Evolutionary conservation across 768 basidiomycete genomes (phyloP).

Genomic region (Hypholoma sublateritium): DNA sequence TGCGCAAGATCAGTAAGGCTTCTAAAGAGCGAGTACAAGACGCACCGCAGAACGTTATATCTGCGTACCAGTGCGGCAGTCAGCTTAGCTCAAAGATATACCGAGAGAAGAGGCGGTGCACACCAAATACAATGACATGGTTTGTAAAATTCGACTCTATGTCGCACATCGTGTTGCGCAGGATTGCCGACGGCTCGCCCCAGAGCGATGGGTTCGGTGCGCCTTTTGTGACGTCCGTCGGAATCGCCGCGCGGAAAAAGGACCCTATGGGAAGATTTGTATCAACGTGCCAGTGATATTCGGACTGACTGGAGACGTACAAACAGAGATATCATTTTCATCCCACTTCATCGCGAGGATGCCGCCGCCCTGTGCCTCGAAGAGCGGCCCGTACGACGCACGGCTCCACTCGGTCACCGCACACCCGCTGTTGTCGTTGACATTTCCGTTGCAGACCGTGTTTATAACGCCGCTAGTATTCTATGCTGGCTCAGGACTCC

Average conservation of each 20-base stretch:
- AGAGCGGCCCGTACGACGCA: slow-evolving; percentile 83
- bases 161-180: slow-evolving; percentile 58
- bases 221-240: slow-evolving; percentile 61
- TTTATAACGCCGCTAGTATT: slow-evolving; percentile 35
- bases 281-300: background rate
- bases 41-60: slow-evolving; percentile 83
- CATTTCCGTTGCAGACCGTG: slow-evolving; percentile 51
- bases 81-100: background rate
- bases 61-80: slow-evolving; percentile 31
- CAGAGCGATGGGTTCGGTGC: slow-evolving; percentile 67
- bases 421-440: slow-evolving; percentile 69
- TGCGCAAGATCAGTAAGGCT: slow-evolving; percentile 21
- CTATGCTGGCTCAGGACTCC: slow-evolving; percentile 38
- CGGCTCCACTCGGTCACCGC: slow-evolving; percentile 76
- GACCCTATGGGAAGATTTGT: slow-evolving; percentile 51
- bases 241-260: slow-evolving; percentile 79
- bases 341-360: slow-evolving; percentile 93
- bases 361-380: slow-evolving; percentile 79
- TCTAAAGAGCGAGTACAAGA: background rate
- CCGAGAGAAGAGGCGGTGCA: slow-evolving; percentile 21
- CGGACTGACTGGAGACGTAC: slow-evolving; percentile 40
- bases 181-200: slow-evolving; percentile 65
- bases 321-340: slow-evolving; percentile 69
- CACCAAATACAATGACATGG: slow-evolving; percentile 77
- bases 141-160: slow-evolving; percentile 60